A percentile compares a stretch with the other conserved stretches of the same genome.
phyloP scores from a whole-genome alignment of 768 basidiomycete genomes.

The Cytidiella melzeri region DNA sequence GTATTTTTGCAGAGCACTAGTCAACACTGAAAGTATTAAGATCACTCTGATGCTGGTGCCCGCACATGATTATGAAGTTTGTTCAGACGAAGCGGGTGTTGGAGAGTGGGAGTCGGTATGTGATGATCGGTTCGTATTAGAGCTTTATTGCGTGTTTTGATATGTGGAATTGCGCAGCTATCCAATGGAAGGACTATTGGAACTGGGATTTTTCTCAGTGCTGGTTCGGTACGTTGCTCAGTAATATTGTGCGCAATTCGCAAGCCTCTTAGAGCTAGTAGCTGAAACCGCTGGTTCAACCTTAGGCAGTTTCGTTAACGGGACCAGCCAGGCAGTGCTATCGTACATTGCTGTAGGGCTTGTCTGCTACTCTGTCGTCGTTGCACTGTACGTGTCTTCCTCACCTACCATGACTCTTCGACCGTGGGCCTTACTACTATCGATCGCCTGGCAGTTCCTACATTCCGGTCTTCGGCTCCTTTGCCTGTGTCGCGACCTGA shows the following conservation, averaged over 20 bases:
- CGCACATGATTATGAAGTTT: no score
- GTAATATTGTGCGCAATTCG: not conserved
- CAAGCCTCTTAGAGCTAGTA: no score
- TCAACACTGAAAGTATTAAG: no score
- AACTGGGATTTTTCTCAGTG: constrained; percentile 57
- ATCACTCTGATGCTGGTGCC: no score
- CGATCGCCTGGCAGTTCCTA: constrained; percentile 64
- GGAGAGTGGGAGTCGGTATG: constrained; percentile 33
- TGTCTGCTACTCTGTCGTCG: constrained; percentile 57
- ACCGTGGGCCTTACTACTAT: not conserved
- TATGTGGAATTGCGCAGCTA: constrained; percentile 11
- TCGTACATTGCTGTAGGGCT: constrained; percentile 55
- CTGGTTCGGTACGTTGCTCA: constrained; percentile 36
- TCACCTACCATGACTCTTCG: no score
- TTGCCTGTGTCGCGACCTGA: constrained; percentile 50
- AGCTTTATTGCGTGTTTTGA: not conserved
- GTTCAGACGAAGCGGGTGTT: constrained; percentile 34
- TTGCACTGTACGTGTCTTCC: constrained; percentile 37
- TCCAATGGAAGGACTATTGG: constrained; percentile 54
- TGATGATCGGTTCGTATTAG: constrained; percentile 37
- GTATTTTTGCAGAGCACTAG: no score
- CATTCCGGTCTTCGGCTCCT: constrained; percentile 57
- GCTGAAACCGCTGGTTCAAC: not conserved
- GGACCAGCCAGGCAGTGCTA: constrained; percentile 59
- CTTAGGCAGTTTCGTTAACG: constrained; percentile 45